phyloP scores from a whole-genome alignment of 1,139 yeast genomes.

The Geotrichum cucujoidarum region DNA sequence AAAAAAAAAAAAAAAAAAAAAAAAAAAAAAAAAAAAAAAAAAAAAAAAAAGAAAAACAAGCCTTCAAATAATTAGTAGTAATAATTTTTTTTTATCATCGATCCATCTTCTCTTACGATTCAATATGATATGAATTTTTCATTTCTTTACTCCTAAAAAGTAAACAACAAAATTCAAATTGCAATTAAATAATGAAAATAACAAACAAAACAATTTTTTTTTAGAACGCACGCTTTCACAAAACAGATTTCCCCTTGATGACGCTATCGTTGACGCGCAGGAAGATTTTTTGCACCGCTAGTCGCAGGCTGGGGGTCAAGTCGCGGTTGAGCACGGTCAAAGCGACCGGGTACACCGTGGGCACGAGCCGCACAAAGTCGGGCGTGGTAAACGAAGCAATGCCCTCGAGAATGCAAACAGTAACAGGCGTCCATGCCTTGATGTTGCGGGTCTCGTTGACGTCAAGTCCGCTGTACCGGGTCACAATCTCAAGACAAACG shows the following conservation, averaged over 20 bases:
- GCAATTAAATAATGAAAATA: background rate
- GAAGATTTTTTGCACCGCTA: constrained; percentile 37
- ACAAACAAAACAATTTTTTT: background rate
- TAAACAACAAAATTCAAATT: background rate
- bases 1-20: background rate
- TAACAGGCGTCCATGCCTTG: constrained; percentile 86
- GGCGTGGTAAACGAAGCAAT: constrained; percentile 68
- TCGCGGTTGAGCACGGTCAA: constrained; percentile 64
- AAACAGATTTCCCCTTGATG: constrained; percentile 11
- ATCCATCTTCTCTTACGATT: too few species aligned
- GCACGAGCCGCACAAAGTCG: constrained; percentile 48
- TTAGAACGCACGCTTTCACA: background rate
- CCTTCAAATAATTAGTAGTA: background rate
- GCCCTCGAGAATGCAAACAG: constrained; percentile 80
- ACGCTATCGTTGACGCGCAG: constrained; percentile 15
- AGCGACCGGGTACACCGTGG: constrained; percentile 56
- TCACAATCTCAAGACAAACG: constrained; percentile 63
- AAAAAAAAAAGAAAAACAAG: background rate
- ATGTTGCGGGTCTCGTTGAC: constrained; percentile 70
- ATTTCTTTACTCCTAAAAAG: too few species aligned
- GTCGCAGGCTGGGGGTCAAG: constrained; percentile 63
- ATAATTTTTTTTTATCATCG: too few species aligned
- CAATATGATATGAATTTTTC: too few species aligned
- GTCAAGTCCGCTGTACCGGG: constrained; percentile 66
- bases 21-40: background rate